Base-by-base conservation (phyloP, 768 basidiomycete species). In the Tephrocybe sp. region DNA sequence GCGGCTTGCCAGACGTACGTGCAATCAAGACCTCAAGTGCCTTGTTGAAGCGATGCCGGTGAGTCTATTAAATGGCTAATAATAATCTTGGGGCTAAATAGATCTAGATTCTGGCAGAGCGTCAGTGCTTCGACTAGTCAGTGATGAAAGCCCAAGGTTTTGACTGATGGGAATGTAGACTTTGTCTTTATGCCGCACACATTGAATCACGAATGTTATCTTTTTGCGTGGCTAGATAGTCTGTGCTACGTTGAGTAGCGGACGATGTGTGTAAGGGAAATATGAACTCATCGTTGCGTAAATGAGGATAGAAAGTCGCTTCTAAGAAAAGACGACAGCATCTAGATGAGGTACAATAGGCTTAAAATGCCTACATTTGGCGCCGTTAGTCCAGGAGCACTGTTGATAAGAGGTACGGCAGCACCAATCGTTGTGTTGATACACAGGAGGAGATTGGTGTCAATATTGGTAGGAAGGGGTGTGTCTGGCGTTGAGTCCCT, bases 401-500 rank as follows among this genome's bases (percentile, higher is more conserved):
- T 38, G 7, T 32, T 45, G 30, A 36, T 47, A 5, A 52, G 32
- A 2, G 45, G 51, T 1, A 12, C 40, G 7, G 45, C 51, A 20
- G 47, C 26, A 12, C 51, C 51, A 34, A 49, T 49, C 11, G 42
- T 45, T 39, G 23, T 39, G 19, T 84, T 84, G 35, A 84, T 53
- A 53, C 83, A 84, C 32, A 65, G 53, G 35, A 84, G 56, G 6
- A 82, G 65, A 0, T 62, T 63, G 20, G 40, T 63, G 54, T 84
- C 77, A 32, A 79, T 66, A 20, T 65, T 67, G 0, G 64, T 53
- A 1, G 82, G 83, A 1, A 84, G 65, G 0, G 78, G 67, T 0
- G 73, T 64, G 49, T 75, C 69, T 0, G 75, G 56, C 0, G 62
- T 59, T n/a, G n/a, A n/a, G n/a, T 5, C 65, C 55, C 39, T 75